A percentile compares a stretch with the other conserved stretches of the same genome.
Evolutionary conservation across 2,329 filamentous ascomycete genomes (phyloP).

Genomic region (Phaeosphaeriaceae sp.): DNA sequence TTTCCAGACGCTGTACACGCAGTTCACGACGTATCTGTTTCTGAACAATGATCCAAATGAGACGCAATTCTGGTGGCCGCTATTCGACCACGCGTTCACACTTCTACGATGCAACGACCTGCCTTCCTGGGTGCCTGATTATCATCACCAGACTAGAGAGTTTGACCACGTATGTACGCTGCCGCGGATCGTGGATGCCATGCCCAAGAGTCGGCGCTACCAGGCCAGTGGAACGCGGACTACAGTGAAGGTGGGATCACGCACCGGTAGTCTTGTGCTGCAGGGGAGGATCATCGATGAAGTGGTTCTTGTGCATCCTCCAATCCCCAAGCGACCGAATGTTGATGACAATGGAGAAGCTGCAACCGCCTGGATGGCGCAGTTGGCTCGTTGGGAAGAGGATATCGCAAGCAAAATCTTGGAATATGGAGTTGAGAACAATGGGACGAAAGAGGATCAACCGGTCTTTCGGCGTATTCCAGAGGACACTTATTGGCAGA

Average conservation of each 20-base stretch:
- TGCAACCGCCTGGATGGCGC: not conserved
- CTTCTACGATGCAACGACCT: not conserved
- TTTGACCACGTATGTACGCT: not conserved
- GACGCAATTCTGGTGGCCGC: slow-evolving; percentile 1
- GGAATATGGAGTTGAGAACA: not conserved
- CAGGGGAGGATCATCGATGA: slow-evolving; percentile 2
- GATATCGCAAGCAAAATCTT: not conserved
- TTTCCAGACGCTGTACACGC: not conserved
- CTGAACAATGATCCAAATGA: not conserved
- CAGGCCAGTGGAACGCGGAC: not conserved
- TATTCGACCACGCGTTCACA: not conserved
- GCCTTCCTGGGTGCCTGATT: slow-evolving; percentile 7
- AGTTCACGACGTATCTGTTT: not conserved
- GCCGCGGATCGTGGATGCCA: not conserved
- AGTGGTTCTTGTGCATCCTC: not conserved
- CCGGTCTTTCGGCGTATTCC: not conserved
- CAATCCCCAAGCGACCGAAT: not conserved
- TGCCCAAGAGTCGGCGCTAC: not conserved
- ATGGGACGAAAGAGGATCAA: not conserved
- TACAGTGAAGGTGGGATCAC: not conserved
- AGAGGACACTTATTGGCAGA: slow-evolving; percentile 2
- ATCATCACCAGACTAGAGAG: not conserved
- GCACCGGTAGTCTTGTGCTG: not conserved
- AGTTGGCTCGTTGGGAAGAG: slow-evolving; percentile 1
- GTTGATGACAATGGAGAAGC: not conserved